Evolutionary conservation across 495 filamentous ascomycete species (phyloP).

Genomic region (Viridothelium virens): DNA sequence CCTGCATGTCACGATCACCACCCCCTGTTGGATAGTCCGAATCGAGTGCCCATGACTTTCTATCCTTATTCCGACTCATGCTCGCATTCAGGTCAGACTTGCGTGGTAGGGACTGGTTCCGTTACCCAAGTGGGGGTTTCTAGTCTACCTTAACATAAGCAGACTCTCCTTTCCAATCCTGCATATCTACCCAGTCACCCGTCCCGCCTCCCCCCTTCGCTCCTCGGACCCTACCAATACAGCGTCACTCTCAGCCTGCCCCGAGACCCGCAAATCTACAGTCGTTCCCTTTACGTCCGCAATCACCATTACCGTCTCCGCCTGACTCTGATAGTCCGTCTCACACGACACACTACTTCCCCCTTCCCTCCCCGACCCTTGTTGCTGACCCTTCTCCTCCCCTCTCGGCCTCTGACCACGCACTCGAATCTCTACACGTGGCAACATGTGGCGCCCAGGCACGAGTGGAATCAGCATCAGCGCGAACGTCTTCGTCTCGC

Average conservation of each 20-base stretch:
- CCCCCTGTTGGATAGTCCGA: too few relatives aligned
- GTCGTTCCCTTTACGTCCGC: constrained; percentile 67
- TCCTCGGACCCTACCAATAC: not conserved
- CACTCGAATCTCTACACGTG: constrained; percentile 63
- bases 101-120: too few relatives aligned
- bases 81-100: too few relatives aligned
- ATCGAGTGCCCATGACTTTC: too few relatives aligned
- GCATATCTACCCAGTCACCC: not conserved
- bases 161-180: not conserved
- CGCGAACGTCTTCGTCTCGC: constrained; percentile 44
- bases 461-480: constrained; percentile 72
- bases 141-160: too few relatives aligned
- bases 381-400: constrained; percentile 30
- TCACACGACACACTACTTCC: constrained; percentile 51
- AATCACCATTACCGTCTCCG: constrained; percentile 68
- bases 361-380: constrained; percentile 33
- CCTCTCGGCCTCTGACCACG: constrained; percentile 34
- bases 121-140: too few relatives aligned
- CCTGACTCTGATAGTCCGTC: constrained; percentile 69
- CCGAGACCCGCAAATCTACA: constrained; percentile 33
- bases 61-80: too few relatives aligned
- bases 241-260: not conserved
- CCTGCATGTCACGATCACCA: too few relatives aligned
- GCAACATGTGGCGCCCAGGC: constrained; percentile 66
- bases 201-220: not conserved